Conservation (phyloP, 2,329 filamentous ascomycete species). For the Fonsecaea nubica region DNA sequence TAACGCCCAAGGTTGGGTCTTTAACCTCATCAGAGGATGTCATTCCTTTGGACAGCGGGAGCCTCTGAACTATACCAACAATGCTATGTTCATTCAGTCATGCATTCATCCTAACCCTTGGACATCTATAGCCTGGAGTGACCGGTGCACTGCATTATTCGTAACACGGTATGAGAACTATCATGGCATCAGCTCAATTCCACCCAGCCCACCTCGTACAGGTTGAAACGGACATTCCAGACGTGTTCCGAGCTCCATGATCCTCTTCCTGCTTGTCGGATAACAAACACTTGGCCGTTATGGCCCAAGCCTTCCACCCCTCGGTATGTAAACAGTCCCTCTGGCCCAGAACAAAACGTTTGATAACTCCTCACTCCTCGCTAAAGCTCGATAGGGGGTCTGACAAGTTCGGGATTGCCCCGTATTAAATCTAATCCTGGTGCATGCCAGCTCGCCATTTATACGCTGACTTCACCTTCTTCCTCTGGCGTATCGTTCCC, state of each 20-base stretch:
- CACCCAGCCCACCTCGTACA: not conserved
- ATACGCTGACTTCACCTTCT: slow-evolving; percentile 37
- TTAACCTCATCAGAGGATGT: not conserved
- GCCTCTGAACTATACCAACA: not conserved
- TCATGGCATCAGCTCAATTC: not conserved
- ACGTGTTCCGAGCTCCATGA: not conserved
- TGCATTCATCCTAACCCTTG: not conserved
- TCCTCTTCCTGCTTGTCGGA: not conserved
- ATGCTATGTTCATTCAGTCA: not conserved
- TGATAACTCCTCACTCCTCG: slow-evolving; percentile 35
- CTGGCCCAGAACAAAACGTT: not conserved
- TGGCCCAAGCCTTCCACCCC: not conserved
- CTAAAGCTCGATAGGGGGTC: slow-evolving; percentile 20
- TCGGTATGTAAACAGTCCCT: not conserved
- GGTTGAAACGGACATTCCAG: not conserved
- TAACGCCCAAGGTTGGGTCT: not conserved
- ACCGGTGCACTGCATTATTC: slow-evolving; percentile 8
- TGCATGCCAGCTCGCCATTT: slow-evolving; percentile 5
- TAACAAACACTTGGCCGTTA: not conserved
- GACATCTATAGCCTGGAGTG: slow-evolving; percentile 1
- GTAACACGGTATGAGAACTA: not conserved
- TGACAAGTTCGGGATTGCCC: slow-evolving; percentile 31
- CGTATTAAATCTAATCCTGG: slow-evolving; percentile 21
- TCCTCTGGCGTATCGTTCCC: slow-evolving; percentile 26
- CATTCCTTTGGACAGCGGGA: not conserved